These are phyloP conservation scores for Omphalotus olearius DNA, from an alignment of 1,284 basidiomycete species.

Conservation along the genomic window DNA sequence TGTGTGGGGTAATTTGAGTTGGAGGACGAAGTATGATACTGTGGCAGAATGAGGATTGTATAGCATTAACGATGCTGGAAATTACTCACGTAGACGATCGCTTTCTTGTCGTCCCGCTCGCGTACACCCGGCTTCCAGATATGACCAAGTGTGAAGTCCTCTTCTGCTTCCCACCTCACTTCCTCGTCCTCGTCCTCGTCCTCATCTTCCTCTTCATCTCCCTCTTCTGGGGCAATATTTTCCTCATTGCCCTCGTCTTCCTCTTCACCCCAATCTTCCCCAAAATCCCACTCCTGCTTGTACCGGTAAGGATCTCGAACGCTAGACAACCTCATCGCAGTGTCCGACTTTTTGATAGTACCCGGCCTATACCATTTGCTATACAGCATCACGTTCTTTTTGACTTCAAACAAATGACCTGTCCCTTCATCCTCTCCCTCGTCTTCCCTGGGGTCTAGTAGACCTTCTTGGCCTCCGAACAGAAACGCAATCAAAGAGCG, in stretches of 20 bases:
- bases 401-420: constrained; percentile 59
- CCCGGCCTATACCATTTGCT: constrained; percentile 37
- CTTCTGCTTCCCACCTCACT: constrained; percentile 64
- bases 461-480: constrained; percentile 36
- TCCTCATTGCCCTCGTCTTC: constrained; percentile 24
- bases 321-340: constrained; percentile 51
- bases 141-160: constrained; percentile 52
- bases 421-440: constrained; percentile 22
- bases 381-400: constrained; percentile 40
- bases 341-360: constrained; percentile 46
- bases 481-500: constrained; percentile 59
- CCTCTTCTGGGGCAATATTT: constrained; percentile 17
- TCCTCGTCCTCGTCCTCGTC: constrained; percentile 26
- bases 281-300: constrained; percentile 18
- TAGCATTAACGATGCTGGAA: not conserved
- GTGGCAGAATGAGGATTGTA: constrained; percentile 7
- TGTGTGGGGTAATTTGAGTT: constrained; percentile 26
- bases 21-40: constrained; percentile 46
- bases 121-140: constrained; percentile 48
- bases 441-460: constrained; percentile 14
- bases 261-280: constrained; percentile 22
- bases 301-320: constrained; percentile 53
- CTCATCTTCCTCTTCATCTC: constrained; percentile 24
- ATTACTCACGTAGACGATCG: constrained; percentile 56
- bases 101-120: constrained; percentile 32